Evolutionary conservation across 2,329 filamentous ascomycete genomes (phyloP).

Genomic region (Fusarium sp.): DNA sequence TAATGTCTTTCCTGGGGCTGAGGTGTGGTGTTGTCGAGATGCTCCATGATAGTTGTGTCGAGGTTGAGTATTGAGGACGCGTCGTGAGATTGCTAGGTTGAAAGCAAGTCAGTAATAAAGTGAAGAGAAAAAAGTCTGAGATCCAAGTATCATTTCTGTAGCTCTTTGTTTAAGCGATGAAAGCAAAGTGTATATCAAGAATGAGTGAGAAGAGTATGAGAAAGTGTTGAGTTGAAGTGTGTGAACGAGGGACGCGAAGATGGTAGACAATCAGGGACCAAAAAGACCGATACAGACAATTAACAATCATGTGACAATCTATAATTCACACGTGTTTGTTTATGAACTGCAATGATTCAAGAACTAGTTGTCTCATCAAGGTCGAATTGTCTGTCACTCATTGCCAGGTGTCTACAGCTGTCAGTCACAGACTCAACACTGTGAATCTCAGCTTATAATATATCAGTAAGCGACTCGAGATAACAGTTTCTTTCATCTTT

Average conservation of each 20-base stretch:
- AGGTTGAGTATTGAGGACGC: background rate
- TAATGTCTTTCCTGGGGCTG: slow-evolving; percentile 4
- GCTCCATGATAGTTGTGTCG: background rate
- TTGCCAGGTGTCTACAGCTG: background rate
- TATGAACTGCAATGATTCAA: background rate
- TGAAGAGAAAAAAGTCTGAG: background rate
- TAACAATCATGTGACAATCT: background rate
- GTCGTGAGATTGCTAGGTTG: background rate
- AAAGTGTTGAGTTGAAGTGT: background rate
- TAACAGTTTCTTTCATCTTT: background rate
- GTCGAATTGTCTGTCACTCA: background rate
- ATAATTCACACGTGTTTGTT: background rate
- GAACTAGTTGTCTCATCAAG: no score
- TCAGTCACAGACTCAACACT: background rate
- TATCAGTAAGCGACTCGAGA: background rate
- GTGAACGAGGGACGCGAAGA: background rate
- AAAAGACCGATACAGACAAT: background rate
- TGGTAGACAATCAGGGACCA: background rate
- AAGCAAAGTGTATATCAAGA: background rate
- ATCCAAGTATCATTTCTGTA: background rate
- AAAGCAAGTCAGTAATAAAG: background rate
- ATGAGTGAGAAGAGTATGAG: background rate
- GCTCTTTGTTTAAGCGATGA: background rate
- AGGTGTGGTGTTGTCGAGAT: background rate
- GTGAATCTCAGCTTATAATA: background rate